Evolutionary conservation across 2,329 filamentous ascomycete genomes (phyloP).

Genomic region (Harringtonia aguacate): DNA sequence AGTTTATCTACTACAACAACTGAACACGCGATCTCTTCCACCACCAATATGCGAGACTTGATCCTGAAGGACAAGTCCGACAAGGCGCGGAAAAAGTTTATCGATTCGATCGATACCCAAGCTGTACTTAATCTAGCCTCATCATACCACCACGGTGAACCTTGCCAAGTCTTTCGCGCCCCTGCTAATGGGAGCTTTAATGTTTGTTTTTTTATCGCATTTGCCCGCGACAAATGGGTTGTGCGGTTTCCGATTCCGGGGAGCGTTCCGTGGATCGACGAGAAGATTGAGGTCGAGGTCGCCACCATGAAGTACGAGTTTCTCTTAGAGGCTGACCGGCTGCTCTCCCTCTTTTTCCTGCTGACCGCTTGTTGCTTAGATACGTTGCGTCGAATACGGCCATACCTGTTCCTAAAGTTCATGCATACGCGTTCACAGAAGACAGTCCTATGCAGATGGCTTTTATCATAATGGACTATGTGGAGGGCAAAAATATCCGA

Average conservation of each 20-base stretch:
- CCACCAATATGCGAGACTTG: neutral
- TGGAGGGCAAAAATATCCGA: neutral
- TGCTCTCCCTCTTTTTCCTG: neutral
- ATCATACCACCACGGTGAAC: neutral
- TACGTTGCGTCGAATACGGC: neutral
- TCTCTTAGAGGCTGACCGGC: neutral
- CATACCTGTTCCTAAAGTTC: neutral
- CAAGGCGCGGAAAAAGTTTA: neutral
- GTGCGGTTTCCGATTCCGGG: neutral
- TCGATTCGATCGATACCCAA: neutral
- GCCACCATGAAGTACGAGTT: neutral
- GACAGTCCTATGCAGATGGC: neutral
- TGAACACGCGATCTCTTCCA: too few species aligned
- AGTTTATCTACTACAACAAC: too few species aligned
- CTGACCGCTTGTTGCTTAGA: neutral
- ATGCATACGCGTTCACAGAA: neutral
- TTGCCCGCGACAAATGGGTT: neutral
- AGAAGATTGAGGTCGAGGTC: neutral
- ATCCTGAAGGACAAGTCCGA: neutral
- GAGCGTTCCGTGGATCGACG: neutral
- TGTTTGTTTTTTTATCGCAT: neutral
- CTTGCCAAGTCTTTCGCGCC: neutral
- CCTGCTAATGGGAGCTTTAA: neutral
- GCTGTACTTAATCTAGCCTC: neutral
- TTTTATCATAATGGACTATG: neutral